Conservation (phyloP, 2,329 filamentous ascomycete genomes). For the Trichoderma brevicompactum region DNA sequence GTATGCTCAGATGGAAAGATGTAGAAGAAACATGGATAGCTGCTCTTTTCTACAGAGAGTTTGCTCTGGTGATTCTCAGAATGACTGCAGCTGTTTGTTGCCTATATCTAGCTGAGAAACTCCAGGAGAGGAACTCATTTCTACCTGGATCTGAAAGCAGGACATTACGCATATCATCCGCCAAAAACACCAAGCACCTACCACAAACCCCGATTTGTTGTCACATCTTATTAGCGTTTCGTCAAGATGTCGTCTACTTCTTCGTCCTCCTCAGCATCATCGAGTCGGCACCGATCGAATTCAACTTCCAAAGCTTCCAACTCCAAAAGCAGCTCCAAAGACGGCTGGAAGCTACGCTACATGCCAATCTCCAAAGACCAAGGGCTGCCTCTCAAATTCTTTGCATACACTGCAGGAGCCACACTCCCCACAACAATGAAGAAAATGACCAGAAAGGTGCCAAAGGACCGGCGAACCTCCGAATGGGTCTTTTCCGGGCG, state of each 20-base stretch:
- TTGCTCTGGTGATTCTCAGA: background rate
- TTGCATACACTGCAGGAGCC: conserved; percentile 7
- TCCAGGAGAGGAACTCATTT: too few relatives aligned
- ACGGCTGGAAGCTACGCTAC: background rate
- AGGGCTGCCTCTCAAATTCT: background rate
- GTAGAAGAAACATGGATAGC: background rate
- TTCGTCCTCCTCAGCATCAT: background rate
- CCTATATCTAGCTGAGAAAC: background rate
- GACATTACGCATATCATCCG: too few relatives aligned
- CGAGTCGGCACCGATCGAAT: background rate
- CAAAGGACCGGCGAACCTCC: background rate
- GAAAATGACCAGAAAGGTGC: conserved; percentile 18
- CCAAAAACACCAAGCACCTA: background rate
- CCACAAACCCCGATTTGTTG: background rate
- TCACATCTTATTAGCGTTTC: background rate
- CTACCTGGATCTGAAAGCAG: too few relatives aligned
- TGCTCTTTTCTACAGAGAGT: background rate
- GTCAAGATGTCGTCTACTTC: background rate
- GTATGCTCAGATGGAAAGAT: background rate
- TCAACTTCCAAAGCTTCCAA: background rate
- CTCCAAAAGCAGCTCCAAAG: background rate
- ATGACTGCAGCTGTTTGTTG: too few relatives aligned
- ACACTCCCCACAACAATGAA: conserved; percentile 1
- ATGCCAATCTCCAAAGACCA: background rate
- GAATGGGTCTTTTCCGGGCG: background rate